Base-by-base conservation (phyloP, 1,139 yeast genomes). In the Barnettozyma hawaiiensis region DNA sequence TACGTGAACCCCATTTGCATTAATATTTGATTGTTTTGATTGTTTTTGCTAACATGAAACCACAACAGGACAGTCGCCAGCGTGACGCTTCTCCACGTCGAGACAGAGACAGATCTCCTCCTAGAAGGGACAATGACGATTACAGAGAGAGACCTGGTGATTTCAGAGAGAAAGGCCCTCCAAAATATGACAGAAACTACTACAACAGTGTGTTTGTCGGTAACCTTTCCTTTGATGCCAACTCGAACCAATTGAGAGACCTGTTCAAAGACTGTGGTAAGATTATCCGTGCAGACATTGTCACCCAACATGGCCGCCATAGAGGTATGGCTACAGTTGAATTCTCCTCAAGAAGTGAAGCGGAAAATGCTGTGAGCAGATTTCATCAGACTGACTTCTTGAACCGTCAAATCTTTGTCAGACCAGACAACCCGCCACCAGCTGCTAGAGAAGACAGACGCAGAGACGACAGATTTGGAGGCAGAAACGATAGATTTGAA, bases 291-390 rank as follows among this genome's bases (percentile, higher is more conserved):
- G 96, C 97, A 2, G 97, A 90, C 61, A 83, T 92, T 43, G 84
- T 90, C 44, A 81, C 83, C n/a, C 73, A 76, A 45, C 76, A 83
- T 53, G 95, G 95, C 44, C 85, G 86, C 57, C 83, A 90, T 63
- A 71, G 94, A 67, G 90, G 98, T 50, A 84, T 82, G 92, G 94
- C 90, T 40, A 86, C 96, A 16, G 97, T 92, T 32, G 97, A 92
- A 63, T 92, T 84, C 58, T 70, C 79, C 12, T 70, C 71, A 41
- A 70, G 73, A 44, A 81, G 76, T 19, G 86, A 80, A 46, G 97
- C 90, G 3, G 75, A 73, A 43, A 72, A 69, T 31, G 97, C 97
- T 20, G 87, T 92, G 52, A 68, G 70, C 42, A 73, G 77, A 53
- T 81, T 75, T 57, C 85, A 86, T 63, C 84, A 85, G 58, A 71